Conservation (phyloP, 768 basidiomycete species). For the Kwoniella dendrophila region DNA sequence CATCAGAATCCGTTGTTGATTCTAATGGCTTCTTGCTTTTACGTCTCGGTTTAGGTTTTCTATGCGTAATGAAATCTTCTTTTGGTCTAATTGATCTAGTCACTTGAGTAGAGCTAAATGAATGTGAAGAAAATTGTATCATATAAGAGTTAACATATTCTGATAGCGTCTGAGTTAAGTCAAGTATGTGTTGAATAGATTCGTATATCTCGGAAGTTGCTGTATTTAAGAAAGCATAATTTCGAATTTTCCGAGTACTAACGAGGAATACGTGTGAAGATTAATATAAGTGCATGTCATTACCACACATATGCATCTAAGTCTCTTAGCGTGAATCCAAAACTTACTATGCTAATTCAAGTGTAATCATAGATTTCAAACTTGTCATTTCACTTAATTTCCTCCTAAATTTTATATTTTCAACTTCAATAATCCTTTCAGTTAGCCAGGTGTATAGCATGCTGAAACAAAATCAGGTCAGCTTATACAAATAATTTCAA, state of each 20-base stretch:
- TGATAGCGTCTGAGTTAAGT: slow-evolving; percentile 16
- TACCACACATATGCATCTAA: not conserved
- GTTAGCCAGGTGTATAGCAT: slow-evolving; percentile 33
- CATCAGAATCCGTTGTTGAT: not conserved
- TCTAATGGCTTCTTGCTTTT: too few relatives aligned
- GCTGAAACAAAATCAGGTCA: slow-evolving; percentile 5
- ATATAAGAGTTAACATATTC: slow-evolving; percentile 16
- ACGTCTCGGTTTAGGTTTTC: not conserved
- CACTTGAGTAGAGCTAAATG: not conserved
- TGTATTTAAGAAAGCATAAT: slow-evolving; percentile 30
- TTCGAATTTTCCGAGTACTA: slow-evolving; percentile 29
- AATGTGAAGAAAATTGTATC: not conserved
- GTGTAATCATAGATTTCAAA: slow-evolving; percentile 35
- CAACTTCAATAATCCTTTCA: slow-evolving; percentile 31
- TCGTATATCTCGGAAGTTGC: slow-evolving; percentile 27
- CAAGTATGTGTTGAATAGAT: slow-evolving; percentile 24
- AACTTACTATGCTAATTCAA: slow-evolving; percentile 44
- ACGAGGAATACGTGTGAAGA: not conserved
- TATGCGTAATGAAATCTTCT: slow-evolving; percentile 4
- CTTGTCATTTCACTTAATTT: slow-evolving; percentile 27
- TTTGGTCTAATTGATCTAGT: too few relatives aligned
- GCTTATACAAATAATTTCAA: not conserved
- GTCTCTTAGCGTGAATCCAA: not conserved
- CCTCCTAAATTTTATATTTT: slow-evolving; percentile 19
- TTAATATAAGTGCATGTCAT: not conserved